Conservation (phyloP, 768 basidiomycete species). For the Termitomyces eurrhizus region DNA sequence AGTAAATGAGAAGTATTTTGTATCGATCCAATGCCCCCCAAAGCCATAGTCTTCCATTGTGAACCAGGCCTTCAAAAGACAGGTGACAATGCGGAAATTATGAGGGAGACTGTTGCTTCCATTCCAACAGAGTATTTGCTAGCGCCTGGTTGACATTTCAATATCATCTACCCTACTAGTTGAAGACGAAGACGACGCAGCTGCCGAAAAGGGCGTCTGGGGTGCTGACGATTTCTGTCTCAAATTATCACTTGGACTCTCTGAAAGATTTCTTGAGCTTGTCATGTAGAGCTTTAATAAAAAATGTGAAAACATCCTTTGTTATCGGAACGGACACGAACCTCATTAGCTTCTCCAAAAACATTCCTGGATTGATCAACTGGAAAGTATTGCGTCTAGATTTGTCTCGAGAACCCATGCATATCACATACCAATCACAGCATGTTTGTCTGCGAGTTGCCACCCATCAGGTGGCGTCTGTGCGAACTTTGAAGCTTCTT, state of each 20-base stretch:
- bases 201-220: slow-evolving; percentile 13
- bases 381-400: background rate
- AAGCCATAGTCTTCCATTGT: background rate
- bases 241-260: slow-evolving; percentile 1
- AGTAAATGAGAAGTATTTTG: background rate
- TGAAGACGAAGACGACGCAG: slow-evolving; percentile 15
- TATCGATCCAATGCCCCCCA: background rate
- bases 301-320: slow-evolving; percentile 1
- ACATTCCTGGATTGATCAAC: slow-evolving; percentile 40
- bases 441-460: slow-evolving; percentile 49
- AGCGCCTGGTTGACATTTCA: slow-evolving; percentile 30
- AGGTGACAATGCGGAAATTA: background rate
- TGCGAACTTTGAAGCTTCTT: slow-evolving; percentile 21
- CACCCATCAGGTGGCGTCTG: slow-evolving; percentile 37
- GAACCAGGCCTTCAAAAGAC: background rate
- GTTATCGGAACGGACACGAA: slow-evolving; percentile 9
- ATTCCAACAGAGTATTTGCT: background rate
- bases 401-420: background rate
- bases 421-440: slow-evolving; percentile 40
- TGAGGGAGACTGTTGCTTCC: background rate
- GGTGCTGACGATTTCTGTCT: slow-evolving; percentile 4
- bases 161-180: slow-evolving; percentile 21
- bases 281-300: slow-evolving; percentile 18
- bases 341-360: slow-evolving; percentile 39
- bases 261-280: slow-evolving; percentile 9